Percentiles rank a stretch among this genome's conserved stretches.
phyloP scores from a whole-genome alignment of 2,329 filamentous ascomycete species.

The Tympanopsis confertula region DNA sequence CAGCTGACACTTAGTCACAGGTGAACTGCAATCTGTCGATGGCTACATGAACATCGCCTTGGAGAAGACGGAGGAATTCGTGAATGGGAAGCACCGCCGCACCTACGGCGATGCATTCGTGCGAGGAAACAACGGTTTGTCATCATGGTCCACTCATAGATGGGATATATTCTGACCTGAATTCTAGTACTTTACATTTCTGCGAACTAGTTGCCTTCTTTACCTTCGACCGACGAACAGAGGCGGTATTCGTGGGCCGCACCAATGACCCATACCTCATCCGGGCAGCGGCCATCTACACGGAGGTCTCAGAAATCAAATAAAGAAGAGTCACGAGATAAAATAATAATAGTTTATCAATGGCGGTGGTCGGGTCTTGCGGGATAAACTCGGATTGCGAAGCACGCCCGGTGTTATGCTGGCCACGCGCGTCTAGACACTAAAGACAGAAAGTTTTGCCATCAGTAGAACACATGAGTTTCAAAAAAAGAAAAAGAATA shows the following conservation, averaged over 20 bases:
- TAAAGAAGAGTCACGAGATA: no score
- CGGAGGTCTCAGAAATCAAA: no score
- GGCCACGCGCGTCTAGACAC: no score
- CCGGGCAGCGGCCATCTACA: no score
- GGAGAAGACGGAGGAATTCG: conserved; percentile 49
- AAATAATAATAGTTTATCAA: no score
- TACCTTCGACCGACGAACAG: background rate
- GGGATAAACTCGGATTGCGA: no score
- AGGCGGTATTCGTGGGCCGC: background rate
- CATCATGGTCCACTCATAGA: background rate
- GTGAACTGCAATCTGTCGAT: conserved; percentile 53
- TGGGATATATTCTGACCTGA: background rate
- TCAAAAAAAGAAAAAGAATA: no score
- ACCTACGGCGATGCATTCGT: conserved; percentile 60
- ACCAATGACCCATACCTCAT: no score
- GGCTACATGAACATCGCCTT: conserved; percentile 62
- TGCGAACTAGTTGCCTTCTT: conserved; percentile 2
- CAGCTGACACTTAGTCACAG: conserved; percentile 19
- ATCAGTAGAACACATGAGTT: no score
- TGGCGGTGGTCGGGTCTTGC: no score
- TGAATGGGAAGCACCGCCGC: conserved; percentile 45
- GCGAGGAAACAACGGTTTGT: conserved; percentile 54
- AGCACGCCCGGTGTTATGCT: no score
- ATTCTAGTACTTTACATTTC: background rate
- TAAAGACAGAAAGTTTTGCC: no score